phyloP scores from a whole-genome alignment of 257 asterid genomes.

The Echium plantagineum region DNA sequence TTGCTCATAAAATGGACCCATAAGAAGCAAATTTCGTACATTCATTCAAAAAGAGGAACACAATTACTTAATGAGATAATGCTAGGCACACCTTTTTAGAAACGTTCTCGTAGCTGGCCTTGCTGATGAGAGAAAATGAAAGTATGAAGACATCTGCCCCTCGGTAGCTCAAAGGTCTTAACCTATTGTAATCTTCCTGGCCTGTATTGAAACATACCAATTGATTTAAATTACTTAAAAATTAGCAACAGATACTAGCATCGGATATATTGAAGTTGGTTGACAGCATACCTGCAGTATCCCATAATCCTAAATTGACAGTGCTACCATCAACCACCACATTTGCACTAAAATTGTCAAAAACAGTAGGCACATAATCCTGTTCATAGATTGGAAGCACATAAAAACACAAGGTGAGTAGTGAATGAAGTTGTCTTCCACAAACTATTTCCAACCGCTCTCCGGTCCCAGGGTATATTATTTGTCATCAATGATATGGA shows the following conservation, averaged over 20 bases:
- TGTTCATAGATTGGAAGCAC: conserved; percentile 11
- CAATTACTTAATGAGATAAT: not conserved
- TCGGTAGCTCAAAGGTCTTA: conserved; percentile 84
- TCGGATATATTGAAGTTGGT: conserved; percentile 3
- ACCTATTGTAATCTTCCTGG: conserved; percentile 80
- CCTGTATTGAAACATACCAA: conserved; percentile 30
- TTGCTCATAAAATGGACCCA: not conserved
- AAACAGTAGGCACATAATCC: conserved; percentile 93
- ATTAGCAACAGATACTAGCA: conserved; percentile 8
- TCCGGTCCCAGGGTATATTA: too few species aligned
- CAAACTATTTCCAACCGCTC: not conserved
- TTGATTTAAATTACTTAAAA: not conserved
- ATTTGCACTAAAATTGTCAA: conserved; percentile 85
- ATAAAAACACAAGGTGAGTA: not conserved
- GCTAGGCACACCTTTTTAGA: conserved; percentile 44
- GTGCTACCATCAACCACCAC: conserved; percentile 82
- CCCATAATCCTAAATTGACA: conserved; percentile 77
- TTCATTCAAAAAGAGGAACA: not conserved
- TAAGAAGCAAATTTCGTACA: not conserved
- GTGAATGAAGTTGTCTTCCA: not conserved
- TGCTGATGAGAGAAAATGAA: conserved; percentile 83
- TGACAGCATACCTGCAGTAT: conserved; percentile 60
- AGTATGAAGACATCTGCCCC: conserved; percentile 95
- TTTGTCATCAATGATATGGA: too few species aligned
- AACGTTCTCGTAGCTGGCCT: conserved; percentile 80